A percentile compares a stretch with the other conserved stretches of the same genome.
Conservation (phyloP, 768 basidiomycete genomes). For the Solioccasus polychromus region DNA sequence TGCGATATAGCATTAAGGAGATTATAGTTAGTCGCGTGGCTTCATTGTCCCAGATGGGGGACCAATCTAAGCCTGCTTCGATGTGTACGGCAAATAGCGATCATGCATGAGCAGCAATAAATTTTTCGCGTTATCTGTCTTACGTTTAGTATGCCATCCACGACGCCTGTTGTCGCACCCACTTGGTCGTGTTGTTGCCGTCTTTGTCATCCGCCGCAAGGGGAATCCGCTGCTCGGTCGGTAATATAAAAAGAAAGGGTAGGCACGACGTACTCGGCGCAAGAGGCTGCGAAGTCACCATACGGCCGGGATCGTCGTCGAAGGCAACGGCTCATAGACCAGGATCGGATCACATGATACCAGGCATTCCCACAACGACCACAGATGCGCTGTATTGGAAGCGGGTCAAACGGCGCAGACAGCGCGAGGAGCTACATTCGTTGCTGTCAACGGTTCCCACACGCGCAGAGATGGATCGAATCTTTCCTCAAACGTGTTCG, state of each 20-base stretch:
- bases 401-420: conserved; percentile 53
- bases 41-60: too few species aligned
- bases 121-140: too few species aligned
- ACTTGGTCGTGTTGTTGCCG: too few species aligned
- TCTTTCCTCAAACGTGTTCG: conserved; percentile 46
- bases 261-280: conserved; percentile 66
- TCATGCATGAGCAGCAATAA: too few species aligned
- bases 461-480: conserved; percentile 56
- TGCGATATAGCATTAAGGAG: too few species aligned
- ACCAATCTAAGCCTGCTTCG: too few species aligned
- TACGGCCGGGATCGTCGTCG: conserved; percentile 80
- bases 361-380: conserved; percentile 93
- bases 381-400: conserved; percentile 60
- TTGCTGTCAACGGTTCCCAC: too few species aligned
- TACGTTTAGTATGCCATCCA: too few species aligned
- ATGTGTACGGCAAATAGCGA: too few species aligned
- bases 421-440: conserved; percentile 64
- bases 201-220: conserved; percentile 78
- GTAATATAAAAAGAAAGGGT: not conserved
- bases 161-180: too few species aligned
- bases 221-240: too few species aligned
- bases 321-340: conserved; percentile 75
- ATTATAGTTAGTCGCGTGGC: too few species aligned
- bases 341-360: conserved; percentile 88
- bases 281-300: conserved; percentile 92